A percentile compares a stretch with the other conserved stretches of the same genome.
Evolutionary conservation across 2,329 filamentous ascomycete genomes (phyloP).

Genomic region (Nemania bipapillata): DNA sequence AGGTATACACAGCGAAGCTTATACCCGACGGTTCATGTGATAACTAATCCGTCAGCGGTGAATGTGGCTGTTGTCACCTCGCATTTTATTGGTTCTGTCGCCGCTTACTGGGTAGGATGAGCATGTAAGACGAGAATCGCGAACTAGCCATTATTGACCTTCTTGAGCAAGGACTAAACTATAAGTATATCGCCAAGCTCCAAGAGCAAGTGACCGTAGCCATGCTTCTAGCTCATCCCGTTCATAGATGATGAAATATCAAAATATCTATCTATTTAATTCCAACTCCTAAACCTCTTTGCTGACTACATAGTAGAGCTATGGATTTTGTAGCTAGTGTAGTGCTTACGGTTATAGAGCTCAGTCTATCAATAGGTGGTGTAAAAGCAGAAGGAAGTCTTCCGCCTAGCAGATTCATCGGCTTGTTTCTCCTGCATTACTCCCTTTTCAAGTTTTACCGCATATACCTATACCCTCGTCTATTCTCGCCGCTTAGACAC

Average conservation of each 20-base stretch:
- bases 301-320: neutral
- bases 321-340: constrained; percentile 40
- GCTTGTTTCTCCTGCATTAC: constrained; percentile 37
- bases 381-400: neutral
- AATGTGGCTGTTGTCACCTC: neutral
- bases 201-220: neutral
- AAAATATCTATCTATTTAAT: neutral
- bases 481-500: constrained; percentile 57
- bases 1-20: neutral
- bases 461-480: constrained; percentile 57
- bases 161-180: too few relatives aligned
- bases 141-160: neutral
- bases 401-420: neutral
- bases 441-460: constrained; percentile 50
- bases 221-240: neutral
- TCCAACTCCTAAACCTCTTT: neutral
- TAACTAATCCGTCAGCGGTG: neutral
- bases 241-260: neutral
- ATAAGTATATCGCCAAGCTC: neutral
- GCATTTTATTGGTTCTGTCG: neutral
- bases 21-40: neutral
- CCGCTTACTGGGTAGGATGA: neutral
- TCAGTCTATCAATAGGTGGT: constrained; percentile 8
- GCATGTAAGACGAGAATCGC: neutral
- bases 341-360: constrained; percentile 33